phyloP scores from a whole-genome alignment of 2,329 filamentous ascomycete species.

The Microdochium paspali region DNA sequence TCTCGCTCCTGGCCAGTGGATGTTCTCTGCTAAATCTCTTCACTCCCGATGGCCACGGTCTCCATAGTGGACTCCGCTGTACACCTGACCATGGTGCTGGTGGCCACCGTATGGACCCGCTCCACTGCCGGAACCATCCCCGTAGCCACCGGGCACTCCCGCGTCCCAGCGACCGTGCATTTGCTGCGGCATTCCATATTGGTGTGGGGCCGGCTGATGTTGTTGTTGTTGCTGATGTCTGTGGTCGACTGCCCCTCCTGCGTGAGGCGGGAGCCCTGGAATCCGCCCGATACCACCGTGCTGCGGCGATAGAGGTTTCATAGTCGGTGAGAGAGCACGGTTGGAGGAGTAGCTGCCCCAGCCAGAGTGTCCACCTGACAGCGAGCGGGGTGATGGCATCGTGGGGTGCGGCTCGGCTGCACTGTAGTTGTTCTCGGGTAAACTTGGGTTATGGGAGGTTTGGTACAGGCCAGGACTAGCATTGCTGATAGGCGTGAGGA shows the following conservation, averaged over 20 bases:
- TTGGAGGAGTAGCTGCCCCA: conserved; percentile 37
- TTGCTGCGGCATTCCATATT: conserved; percentile 22
- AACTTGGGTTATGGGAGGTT: conserved; percentile 23
- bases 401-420: conserved; percentile 36
- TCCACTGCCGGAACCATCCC: conserved; percentile 11
- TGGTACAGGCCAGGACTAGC: conserved; percentile 21
- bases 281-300: conserved; percentile 20
- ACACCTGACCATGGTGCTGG: conserved; percentile 28
- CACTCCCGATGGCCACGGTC: conserved; percentile 32
- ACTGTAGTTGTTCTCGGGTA: conserved; percentile 27
- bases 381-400: conserved; percentile 42
- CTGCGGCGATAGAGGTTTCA: conserved; percentile 27
- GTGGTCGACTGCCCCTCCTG: conserved; percentile 17
- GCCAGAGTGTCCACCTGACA: conserved; percentile 35
- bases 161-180: conserved; percentile 17
- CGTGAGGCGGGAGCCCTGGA: conserved; percentile 22
- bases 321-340: conserved; percentile 33
- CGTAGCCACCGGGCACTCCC: conserved; percentile 15
- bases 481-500: conserved; percentile 22
- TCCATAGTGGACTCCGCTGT: conserved; percentile 29
- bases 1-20: no score
- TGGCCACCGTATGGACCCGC: conserved; percentile 16
- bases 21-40: conserved; percentile 3
- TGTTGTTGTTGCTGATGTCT: conserved; percentile 24
- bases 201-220: conserved; percentile 24